phyloP scores from a whole-genome alignment of 2,329 filamentous ascomycete species.

The Hypoxylon sp. region DNA sequence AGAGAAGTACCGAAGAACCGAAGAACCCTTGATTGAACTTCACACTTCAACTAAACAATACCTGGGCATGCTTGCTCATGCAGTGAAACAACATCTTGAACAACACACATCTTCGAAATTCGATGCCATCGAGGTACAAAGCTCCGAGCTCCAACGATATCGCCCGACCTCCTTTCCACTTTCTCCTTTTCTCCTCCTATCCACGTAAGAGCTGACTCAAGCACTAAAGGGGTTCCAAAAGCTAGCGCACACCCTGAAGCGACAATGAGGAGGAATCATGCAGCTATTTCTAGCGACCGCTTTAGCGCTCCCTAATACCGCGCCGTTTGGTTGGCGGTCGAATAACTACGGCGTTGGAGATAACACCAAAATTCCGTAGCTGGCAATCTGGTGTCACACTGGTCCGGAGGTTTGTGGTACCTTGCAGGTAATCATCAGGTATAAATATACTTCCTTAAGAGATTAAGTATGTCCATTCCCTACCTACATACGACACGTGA shows the following conservation, averaged over 20 bases:
- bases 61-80: slow-evolving; percentile 35
- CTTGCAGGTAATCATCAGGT: slow-evolving; percentile 33
- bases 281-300: slow-evolving; percentile 32
- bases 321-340: slow-evolving; percentile 24
- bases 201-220: slow-evolving; percentile 22
- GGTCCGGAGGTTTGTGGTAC: slow-evolving; percentile 33
- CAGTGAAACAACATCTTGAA: slow-evolving; percentile 41
- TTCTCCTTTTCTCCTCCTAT: slow-evolving; percentile 6
- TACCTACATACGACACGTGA: slow-evolving; percentile 8
- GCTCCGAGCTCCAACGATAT: background rate
- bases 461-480: no score
- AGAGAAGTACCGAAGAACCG: slow-evolving; percentile 7
- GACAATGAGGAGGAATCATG: slow-evolving; percentile 21
- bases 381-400: slow-evolving; percentile 26
- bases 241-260: slow-evolving; percentile 17
- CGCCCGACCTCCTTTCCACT: slow-evolving; percentile 6
- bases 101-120: slow-evolving; percentile 35
- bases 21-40: slow-evolving; percentile 28
- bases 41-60: slow-evolving; percentile 32
- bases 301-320: slow-evolving; percentile 28
- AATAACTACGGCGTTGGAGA: slow-evolving; percentile 26
- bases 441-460: background rate
- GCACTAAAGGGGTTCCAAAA: slow-evolving; percentile 26
- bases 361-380: slow-evolving; percentile 26
- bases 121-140: slow-evolving; percentile 18